Percentiles rank a stretch among this genome's conserved stretches.
phyloP scores from a whole-genome alignment of 2,329 filamentous ascomycete species.

The Apiospora sp. region DNA sequence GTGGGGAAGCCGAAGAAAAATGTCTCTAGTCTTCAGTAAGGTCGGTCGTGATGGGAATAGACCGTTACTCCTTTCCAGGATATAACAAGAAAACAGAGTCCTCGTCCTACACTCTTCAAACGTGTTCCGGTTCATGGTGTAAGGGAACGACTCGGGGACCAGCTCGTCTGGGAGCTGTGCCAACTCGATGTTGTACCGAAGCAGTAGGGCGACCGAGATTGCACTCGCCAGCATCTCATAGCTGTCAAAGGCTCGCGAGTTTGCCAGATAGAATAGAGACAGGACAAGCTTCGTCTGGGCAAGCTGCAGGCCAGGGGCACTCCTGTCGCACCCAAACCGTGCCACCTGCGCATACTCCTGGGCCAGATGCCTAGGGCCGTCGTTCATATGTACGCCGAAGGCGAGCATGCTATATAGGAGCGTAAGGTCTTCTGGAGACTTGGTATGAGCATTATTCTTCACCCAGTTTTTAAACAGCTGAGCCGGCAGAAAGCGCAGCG shows the following conservation, averaged over 20 bases:
- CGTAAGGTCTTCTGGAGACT: constrained; percentile 54
- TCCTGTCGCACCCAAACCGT: constrained; percentile 59
- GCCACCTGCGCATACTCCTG: constrained; percentile 59
- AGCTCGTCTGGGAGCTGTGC: constrained; percentile 52
- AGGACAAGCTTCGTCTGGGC: constrained; percentile 74
- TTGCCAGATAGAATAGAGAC: constrained; percentile 70
- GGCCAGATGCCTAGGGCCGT: constrained; percentile 47
- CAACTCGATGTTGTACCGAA: constrained; percentile 71
- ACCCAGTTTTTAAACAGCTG: constrained; percentile 50
- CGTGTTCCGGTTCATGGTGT: constrained; percentile 63
- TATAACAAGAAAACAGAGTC: constrained; percentile 76
- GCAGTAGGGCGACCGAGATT: constrained; percentile 63
- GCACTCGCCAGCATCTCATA: constrained; percentile 71
- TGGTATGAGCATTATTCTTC: constrained; percentile 41
- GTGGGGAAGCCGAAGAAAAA: constrained; percentile 72
- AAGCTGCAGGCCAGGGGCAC: constrained; percentile 65
- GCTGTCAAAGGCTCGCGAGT: constrained; percentile 64
- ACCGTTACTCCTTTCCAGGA: constrained; percentile 73
- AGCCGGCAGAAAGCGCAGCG: constrained; percentile 53
- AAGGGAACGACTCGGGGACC: constrained; percentile 54
- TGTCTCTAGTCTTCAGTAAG: constrained; percentile 68
- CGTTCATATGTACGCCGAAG: constrained; percentile 49
- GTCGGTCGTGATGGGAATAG: constrained; percentile 62
- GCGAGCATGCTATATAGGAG: constrained; percentile 55
- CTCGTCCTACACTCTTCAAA: constrained; percentile 73